phyloP scores from a whole-genome alignment of 1,139 yeast genomes.

The Yamadazyma friedrichii region DNA sequence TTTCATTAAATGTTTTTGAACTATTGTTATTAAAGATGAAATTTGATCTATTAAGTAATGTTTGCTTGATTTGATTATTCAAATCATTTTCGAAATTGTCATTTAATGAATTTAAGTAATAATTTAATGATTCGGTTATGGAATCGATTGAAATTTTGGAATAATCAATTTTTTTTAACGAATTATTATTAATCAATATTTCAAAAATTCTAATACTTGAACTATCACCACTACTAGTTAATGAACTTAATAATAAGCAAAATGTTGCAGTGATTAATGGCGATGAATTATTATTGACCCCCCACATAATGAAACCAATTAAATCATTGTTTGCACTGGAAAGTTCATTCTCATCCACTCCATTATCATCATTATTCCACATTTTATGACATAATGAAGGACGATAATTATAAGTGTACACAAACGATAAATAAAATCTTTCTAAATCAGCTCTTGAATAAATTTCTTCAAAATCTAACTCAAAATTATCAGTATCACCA shows the following conservation, averaged over 20 bases:
- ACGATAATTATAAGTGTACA: constrained; percentile 65
- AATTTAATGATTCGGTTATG: constrained; percentile 55
- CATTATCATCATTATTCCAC: constrained; percentile 65
- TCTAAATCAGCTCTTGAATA: constrained; percentile 82
- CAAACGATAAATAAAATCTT: constrained; percentile 77
- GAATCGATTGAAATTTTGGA: constrained; percentile 58
- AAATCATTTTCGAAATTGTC: constrained; percentile 40
- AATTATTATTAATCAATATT: constrained; percentile 31
- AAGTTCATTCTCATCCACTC: background rate
- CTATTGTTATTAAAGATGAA: constrained; percentile 26
- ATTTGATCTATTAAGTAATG: constrained; percentile 37
- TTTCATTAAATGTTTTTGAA: constrained; percentile 19
- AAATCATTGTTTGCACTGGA: constrained; percentile 24
- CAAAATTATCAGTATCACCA: constrained; percentile 8
- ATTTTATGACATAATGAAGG: constrained; percentile 58
- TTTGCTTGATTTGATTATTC: constrained; percentile 27
- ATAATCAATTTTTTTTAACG: constrained; percentile 37
- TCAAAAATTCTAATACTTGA: constrained; percentile 38
- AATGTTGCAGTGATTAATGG: constrained; percentile 83
- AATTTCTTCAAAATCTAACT: constrained; percentile 49
- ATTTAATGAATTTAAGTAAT: constrained; percentile 53
- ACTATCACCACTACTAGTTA: constrained; percentile 61
- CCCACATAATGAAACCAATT: constrained; percentile 86
- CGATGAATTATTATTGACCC: constrained; percentile 73
- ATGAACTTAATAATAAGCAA: constrained; percentile 73